phyloP scores from a whole-genome alignment of 1,284 basidiomycete species.

The Gastroboletus turbinatus region DNA sequence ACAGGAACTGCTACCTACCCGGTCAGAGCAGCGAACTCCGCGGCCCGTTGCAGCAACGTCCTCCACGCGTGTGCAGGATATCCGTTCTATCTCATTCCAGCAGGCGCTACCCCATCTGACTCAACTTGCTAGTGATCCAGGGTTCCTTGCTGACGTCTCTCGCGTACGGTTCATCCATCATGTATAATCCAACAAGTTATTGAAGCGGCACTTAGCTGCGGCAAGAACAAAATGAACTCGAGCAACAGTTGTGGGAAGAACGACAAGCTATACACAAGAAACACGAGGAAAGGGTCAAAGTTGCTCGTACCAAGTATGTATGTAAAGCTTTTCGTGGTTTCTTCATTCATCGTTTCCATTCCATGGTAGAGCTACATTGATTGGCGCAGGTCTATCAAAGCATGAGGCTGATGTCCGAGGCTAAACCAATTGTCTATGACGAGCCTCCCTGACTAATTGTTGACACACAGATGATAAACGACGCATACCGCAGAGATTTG shows the following conservation, averaged over 20 bases:
- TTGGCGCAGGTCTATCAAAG: conserved; percentile 60
- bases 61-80: conserved; percentile 33
- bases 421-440: conserved; percentile 6
- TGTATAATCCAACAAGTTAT: conserved; percentile 1
- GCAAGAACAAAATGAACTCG: conserved; percentile 63
- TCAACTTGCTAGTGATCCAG: conserved; percentile 49
- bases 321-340: conserved; percentile 1
- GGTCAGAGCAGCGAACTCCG: conserved; percentile 11
- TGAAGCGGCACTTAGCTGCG: conserved; percentile 42
- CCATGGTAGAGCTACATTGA: conserved; percentile 48
- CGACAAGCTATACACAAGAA: conserved; percentile 56
- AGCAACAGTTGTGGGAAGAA: conserved; percentile 64
- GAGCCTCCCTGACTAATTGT: conserved; percentile 11
- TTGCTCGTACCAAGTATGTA: conserved; percentile 62
- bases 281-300: conserved; percentile 67
- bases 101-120: conserved; percentile 61
- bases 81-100: conserved; percentile 56
- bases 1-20: conserved; percentile 11
- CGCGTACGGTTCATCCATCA: conserved; percentile 41
- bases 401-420: conserved; percentile 65
- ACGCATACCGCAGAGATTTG: conserved; percentile 62
- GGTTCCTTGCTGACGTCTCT: conserved; percentile 46
- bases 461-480: conserved; percentile 53
- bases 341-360: conserved; percentile 6
- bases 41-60: conserved; percentile 13